phyloP scores from a whole-genome alignment of 139 green algal genomes.

The Haematococcus lacustris region DNA sequence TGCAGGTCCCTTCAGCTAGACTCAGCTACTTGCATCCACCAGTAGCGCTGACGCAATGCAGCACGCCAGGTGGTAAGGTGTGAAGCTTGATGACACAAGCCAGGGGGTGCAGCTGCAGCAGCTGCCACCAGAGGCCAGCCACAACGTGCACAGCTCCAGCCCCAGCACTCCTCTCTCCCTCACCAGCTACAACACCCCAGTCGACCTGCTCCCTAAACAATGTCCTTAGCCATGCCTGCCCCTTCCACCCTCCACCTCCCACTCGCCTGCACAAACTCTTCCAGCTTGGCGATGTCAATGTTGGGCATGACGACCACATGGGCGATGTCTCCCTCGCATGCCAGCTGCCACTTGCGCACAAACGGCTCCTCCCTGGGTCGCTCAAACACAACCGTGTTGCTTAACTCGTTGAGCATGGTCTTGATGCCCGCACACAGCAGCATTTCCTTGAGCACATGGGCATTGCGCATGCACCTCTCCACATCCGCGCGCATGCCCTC shows the following conservation, averaged over 20 bases:
- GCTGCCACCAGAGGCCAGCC: too few relatives aligned
- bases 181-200: too few relatives aligned
- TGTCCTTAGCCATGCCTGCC: not conserved
- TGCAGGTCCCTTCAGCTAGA: too few relatives aligned
- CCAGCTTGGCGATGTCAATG: conserved; percentile 82
- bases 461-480: conserved; percentile 86
- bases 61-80: too few relatives aligned
- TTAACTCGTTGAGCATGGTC: conserved; percentile 89
- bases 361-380: conserved; percentile 76
- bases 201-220: too few relatives aligned
- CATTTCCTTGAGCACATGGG: conserved; percentile 74
- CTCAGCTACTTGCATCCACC: too few relatives aligned
- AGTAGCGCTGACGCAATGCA: too few relatives aligned
- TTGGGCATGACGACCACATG: conserved; percentile 99
- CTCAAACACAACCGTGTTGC: conserved; percentile 91
- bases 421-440: conserved; percentile 66
- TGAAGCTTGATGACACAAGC: too few relatives aligned
- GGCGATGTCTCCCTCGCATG: conserved; percentile 90
- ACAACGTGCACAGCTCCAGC: too few relatives aligned
- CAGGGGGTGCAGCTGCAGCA: too few relatives aligned
- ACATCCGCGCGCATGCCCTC: conserved; percentile 81
- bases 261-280: conserved; percentile 68
- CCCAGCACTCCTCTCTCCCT: too few relatives aligned
- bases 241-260: not conserved
- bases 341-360: conserved; percentile 92